Evolutionary conservation across 2,329 filamentous ascomycete genomes (phyloP), one percentile per base, ranked within the genome.

Genomic region (Aspergillus intermedius): DNA sequence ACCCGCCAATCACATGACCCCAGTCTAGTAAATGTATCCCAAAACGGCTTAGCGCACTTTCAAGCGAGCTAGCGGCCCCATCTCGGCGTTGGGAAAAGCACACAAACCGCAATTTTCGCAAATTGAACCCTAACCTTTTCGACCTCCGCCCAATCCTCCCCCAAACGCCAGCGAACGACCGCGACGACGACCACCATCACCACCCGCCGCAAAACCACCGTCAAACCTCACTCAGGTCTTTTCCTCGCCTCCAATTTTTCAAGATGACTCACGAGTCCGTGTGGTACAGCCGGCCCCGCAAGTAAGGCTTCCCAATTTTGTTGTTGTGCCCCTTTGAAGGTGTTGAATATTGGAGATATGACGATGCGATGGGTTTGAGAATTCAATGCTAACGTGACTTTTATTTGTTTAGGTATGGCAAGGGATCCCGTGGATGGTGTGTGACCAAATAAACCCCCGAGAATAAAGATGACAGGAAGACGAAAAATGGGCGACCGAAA

Each of bases 271-370:
- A 88, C 90, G 91, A 97, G 82, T 90, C 87, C 73, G 90, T 97
- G 79, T 98, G 91, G 91, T 95, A 94, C 86, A 95, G 90, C 72
- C 91, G 93, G 76, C 93, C 93, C 72, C 87, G 91, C 77, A 89
- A 77, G 75, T 95, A 94, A 65, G 64, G 56, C 51, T 46, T 47
- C 46, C 40, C 23, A 2, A 13, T 41, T 43, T 43, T 41, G 21
- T 10, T 22, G 39, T 41, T 35, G 34, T 39, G 50, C 46, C 43
- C 48, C 34, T 34, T 53, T 55, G 53, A 22, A 42, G 43, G 51
- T n/a, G 34, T 35, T n/a, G 37, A 17, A 13, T 40, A 51, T 15
- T 25, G n/a, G 5, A 17, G 9, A 30, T 42, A 25, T 30, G 41
- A 6, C 13, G 12, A 44, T 45, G 47, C 42, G 46, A 46, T 25